Base-by-base conservation (phyloP, 2,329 filamentous ascomycete genomes). In the Colletotrichum liriopes region DNA sequence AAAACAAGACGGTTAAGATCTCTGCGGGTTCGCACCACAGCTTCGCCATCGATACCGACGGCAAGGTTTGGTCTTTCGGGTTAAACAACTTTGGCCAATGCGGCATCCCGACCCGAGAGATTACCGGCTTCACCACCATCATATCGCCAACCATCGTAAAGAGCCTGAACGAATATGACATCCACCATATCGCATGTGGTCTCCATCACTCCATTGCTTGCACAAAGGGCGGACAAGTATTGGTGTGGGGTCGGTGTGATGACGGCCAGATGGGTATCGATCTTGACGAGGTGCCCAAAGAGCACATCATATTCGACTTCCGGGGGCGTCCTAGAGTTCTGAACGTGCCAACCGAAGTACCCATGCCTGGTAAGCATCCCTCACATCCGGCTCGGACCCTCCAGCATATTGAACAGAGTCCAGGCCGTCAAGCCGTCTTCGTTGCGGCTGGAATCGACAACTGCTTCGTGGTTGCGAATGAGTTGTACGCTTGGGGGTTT, bases 61-160 rank as follows among this genome's bases (percentile, higher is more conserved):
- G 89, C n/a, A 87, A 88, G 55, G 88, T 93, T 23, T 93, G 88
- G 81, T 85, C 88, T 0, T 94, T 92, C 91, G 92, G 92, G 4
- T 81, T 93, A 51, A 94, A 94, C 82, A 92, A 90, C 78, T 94
- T 90, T 78, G 91, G 90, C 64, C 89, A 94, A 80, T 92, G 90
- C 12, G 93, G 90, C 59, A 86, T 92, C 72, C 83, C 70, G 14
- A 72, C 66, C 7, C 52, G 66, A 20, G 70, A 71, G 7, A 61
- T 56, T 1, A 72, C 70, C n/a, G 70, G 70, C 0, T 72, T 72
- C 37, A 72, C 70, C n/a, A 86, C 29, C 52, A 85, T 93, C 72
- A 83, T 86, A 41, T 87, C 86, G 66, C 89, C 90, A 3, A 86
- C 84, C 5, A 80, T 88, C 59, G 87, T 93, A 26, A 80, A 87